These are phyloP conservation scores for Chimonanthus praecox DNA, from an alignment of 164 flowering plant genomes.

Conservation along the genomic window DNA sequence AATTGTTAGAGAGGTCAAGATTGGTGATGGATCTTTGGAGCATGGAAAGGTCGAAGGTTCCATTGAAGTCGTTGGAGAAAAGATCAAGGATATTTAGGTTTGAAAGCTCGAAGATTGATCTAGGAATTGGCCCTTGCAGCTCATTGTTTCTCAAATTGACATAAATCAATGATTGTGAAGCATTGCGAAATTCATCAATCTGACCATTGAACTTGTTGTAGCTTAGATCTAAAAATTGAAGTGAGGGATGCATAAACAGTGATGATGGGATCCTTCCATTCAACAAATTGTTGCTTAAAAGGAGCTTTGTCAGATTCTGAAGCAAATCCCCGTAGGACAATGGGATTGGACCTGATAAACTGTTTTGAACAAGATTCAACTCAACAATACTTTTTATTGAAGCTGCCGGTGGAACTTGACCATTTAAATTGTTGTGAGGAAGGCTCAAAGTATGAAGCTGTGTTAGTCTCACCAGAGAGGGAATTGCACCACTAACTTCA, in stretches of 20 bases:
- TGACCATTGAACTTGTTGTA: slow-evolving; percentile 12
- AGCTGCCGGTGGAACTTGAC: not conserved
- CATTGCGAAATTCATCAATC: slow-evolving; percentile 12
- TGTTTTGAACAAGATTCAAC: not conserved
- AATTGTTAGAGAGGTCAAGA: slow-evolving; percentile 32
- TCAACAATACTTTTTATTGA: too few species aligned
- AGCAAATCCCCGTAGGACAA: not conserved
- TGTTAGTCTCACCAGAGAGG: not conserved
- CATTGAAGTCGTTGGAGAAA: slow-evolving; percentile 22
- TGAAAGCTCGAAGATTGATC: slow-evolving; percentile 18
- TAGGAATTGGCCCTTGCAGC: slow-evolving; percentile 32
- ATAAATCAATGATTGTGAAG: slow-evolving; percentile 8
- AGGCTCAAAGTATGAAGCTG: slow-evolving; percentile 17
- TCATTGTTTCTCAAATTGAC: slow-evolving; percentile 21
- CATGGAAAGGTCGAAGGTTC: not conserved
- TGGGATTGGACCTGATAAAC: slow-evolving; percentile 1
- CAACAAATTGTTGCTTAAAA: too few species aligned
- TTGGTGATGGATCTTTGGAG: slow-evolving; percentile 9
- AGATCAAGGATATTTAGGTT: slow-evolving; percentile 21
- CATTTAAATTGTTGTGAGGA: slow-evolving; percentile 26
- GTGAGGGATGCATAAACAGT: not conserved
- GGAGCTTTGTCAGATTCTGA: not conserved
- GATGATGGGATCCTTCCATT: not conserved
- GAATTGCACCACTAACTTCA: not conserved
- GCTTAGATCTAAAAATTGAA: not conserved